Percentiles rank a stretch among this genome's conserved stretches.
Conservation (phyloP, 768 basidiomycete species). For the Suillus cothurnatus region DNA sequence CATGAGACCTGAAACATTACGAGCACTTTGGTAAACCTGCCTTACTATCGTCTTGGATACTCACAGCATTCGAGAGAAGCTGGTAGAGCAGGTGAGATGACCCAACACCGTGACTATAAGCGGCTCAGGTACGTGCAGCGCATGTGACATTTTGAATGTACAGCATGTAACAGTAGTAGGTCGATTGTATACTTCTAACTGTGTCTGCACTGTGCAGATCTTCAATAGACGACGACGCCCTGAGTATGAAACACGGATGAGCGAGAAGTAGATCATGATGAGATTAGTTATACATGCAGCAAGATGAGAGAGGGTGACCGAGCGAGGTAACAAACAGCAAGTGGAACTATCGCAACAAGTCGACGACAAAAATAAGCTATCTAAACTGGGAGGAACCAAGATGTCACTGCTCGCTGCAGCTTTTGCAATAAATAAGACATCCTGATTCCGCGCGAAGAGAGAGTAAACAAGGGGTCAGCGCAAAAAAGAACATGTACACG, state of each 20-base stretch:
- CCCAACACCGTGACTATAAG: not conserved
- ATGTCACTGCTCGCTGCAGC: constrained; percentile 22
- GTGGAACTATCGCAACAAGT: constrained; percentile 16
- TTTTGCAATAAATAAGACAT: constrained; percentile 34
- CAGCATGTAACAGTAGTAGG: not conserved
- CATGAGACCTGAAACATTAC: not conserved
- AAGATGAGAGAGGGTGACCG: constrained; percentile 8
- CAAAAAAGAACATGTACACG: constrained; percentile 21
- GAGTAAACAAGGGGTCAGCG: constrained; percentile 12
- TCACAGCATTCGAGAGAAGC: not conserved
- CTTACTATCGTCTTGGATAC: not conserved
- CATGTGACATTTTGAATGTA: not conserved
- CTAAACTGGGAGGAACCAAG: constrained; percentile 11
- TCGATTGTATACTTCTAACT: not conserved
- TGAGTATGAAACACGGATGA: constrained; percentile 1
- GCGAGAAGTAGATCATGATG: constrained; percentile 3
- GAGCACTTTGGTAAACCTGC: not conserved
- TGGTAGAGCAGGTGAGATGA: not conserved
- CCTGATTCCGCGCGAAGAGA: constrained; percentile 17
- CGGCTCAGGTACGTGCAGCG: not conserved
- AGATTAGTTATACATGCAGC: constrained; percentile 23
- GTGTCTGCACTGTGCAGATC: not conserved
- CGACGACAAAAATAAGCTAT: constrained; percentile 17
- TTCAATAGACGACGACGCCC: not conserved
- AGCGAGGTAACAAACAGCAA: constrained; percentile 8